These are phyloP conservation scores for Filosporella fistucella DNA, from an alignment of 495 filamentous ascomycete species.

Conservation along the genomic window DNA sequence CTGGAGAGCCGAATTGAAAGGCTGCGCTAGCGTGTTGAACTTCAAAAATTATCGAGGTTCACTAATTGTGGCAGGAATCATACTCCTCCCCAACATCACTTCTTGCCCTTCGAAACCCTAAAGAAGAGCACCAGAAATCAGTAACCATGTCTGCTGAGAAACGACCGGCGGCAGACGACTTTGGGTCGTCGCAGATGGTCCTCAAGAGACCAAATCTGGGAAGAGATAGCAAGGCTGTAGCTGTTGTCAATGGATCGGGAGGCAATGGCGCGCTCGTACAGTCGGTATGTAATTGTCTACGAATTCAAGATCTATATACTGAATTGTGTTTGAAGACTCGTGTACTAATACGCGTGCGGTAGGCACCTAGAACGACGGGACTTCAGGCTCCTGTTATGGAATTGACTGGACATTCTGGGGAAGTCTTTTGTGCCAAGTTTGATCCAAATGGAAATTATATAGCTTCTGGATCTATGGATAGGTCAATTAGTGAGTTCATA, in stretches of 20 bases:
- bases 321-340: slow-evolving; percentile 18
- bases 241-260: slow-evolving; percentile 59
- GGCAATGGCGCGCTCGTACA: slow-evolving; percentile 75
- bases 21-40: background rate
- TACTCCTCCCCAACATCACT: too few species aligned
- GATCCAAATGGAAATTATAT: slow-evolving; percentile 83
- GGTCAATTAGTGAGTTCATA: slow-evolving; percentile 69
- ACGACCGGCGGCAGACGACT: slow-evolving; percentile 74
- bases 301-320: slow-evolving; percentile 12
- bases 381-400: slow-evolving; percentile 95
- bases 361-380: slow-evolving; percentile 80
- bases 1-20: background rate
- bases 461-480: slow-evolving; percentile 93
- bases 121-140: too few species aligned
- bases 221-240: slow-evolving; percentile 55
- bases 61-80: too few species aligned
- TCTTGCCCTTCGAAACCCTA: too few species aligned
- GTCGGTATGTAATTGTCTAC: slow-evolving; percentile 55
- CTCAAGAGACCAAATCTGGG: slow-evolving; percentile 87
- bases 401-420: slow-evolving; percentile 71
- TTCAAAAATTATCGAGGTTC: slow-evolving; percentile 2
- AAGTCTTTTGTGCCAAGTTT: slow-evolving; percentile 89
- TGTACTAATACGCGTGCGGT: slow-evolving; percentile 22
- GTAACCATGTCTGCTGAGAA: slow-evolving; percentile 80
- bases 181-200: slow-evolving; percentile 74